Base-by-base conservation (phyloP, 345 rosid genomes). In the Fremontodendron californicum region DNA sequence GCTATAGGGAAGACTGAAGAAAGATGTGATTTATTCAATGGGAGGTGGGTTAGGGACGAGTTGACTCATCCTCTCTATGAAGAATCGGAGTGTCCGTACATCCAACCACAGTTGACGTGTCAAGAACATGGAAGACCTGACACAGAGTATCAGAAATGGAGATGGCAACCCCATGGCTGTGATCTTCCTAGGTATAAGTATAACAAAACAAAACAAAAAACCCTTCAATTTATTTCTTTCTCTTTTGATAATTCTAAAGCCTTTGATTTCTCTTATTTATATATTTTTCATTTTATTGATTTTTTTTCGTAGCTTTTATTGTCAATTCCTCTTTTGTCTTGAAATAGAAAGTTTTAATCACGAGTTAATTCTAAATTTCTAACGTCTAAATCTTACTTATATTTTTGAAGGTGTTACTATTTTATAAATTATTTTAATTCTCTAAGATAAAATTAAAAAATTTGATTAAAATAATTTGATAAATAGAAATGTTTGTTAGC, bases 71-170 rank as follows among this genome's bases (percentile, higher is more conserved):
- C 99, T 57, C 89, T 61, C 42, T 96, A 96, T 78, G 77, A 92
- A 79, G 98, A 96, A 85, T 86, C 88, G 76, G 97, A 94, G 65
- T 96, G 99, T 76, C 99, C 99, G 12, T 96, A 94, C 82, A 92
- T 96, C 2, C 97, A 90, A 82, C 98, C 97, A 15, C 99, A 96
- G 86, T 78, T 96, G 85, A 94, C 98, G 5, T 96, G 99, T 82
- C 99, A 94, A 61, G 91, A 87, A 54, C 98, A 89, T 18, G 98
- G 97, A 18, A 82, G 96, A 77, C 98, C 97, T n/a, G 97, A 92
- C 4, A 89, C 78, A 67, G 92, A 82, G 9, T 91, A 96, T 64
- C 97, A 90, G 68, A 82, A 82, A 51, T 94, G 97, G 97, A 86
- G 97, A 81, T 96, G 99, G 99, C 93, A 96, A 67, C 97, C 99